These are phyloP conservation scores for Eucalyptus microcorys DNA, from an alignment of 345 rosid species.

Conservation along the genomic window DNA sequence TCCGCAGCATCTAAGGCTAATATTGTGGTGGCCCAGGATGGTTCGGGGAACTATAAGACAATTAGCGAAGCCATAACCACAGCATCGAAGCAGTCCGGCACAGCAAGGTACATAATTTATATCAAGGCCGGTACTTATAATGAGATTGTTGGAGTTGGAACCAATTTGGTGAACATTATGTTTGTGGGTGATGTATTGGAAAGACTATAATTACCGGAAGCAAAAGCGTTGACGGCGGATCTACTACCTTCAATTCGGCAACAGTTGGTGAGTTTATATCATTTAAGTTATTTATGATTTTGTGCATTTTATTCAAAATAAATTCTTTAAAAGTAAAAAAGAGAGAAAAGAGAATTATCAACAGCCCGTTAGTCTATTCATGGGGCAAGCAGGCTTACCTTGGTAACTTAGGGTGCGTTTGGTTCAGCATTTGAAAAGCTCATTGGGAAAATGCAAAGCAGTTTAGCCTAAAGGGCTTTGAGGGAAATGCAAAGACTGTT, in stretches of 20 bases:
- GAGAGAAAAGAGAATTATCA: background rate
- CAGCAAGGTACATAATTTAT: conserved; percentile 51
- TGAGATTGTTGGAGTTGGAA: conserved; percentile 55
- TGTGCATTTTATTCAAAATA: background rate
- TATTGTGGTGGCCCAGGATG: conserved; percentile 75
- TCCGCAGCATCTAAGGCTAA: conserved; percentile 29
- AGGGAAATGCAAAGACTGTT: no score
- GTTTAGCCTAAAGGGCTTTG: no score
- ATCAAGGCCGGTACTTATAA: conserved; percentile 63
- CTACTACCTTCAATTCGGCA: conserved; percentile 81
- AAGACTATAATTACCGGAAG: conserved; percentile 75
- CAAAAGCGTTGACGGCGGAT: conserved; percentile 82
- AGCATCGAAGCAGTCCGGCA: conserved; percentile 38
- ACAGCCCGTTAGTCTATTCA: background rate
- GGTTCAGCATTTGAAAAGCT: no score
- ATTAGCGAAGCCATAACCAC: conserved; percentile 50
- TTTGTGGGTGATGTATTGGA: conserved; percentile 69
- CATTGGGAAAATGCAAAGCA: no score
- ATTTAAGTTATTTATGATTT: background rate
- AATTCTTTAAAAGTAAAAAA: background rate
- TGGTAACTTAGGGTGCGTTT: background rate
- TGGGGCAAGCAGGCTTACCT: background rate
- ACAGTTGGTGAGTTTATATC: conserved; percentile 56
- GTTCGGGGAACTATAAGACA: conserved; percentile 63
- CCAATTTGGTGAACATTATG: conserved; percentile 47